A percentile compares a stretch with the other conserved stretches of the same genome.
These are phyloP conservation scores for Tulasnella sp. DNA, from an alignment of 768 basidiomycete species.

Conservation along the genomic window DNA sequence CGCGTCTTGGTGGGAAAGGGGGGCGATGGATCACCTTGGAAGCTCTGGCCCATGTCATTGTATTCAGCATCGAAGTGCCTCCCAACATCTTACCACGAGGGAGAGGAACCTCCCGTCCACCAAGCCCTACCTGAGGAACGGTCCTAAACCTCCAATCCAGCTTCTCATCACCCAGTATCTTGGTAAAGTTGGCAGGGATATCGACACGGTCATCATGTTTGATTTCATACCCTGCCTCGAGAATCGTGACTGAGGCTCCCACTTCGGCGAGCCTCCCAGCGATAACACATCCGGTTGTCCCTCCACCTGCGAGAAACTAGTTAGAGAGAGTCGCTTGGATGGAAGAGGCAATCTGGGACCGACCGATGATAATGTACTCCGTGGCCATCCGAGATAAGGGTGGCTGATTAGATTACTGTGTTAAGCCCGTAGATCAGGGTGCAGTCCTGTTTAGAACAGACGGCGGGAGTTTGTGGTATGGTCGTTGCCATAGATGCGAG, in stretches of 20 bases:
- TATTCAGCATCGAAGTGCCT: conserved; percentile 16
- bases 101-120: neutral
- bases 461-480: too few species aligned
- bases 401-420: too few species aligned
- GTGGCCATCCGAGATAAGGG: too few species aligned
- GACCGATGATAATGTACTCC: conserved; percentile 13
- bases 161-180: neutral
- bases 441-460: too few species aligned
- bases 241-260: conserved; percentile 1
- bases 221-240: conserved; percentile 8
- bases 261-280: conserved; percentile 7
- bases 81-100: conserved; percentile 17
- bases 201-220: conserved; percentile 9
- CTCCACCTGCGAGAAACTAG: conserved; percentile 3
- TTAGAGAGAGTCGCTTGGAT: neutral
- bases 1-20: too few species aligned
- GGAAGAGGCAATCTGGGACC: neutral
- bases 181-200: conserved; percentile 10
- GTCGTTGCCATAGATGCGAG: too few species aligned
- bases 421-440: too few species aligned
- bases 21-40: neutral
- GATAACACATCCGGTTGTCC: conserved; percentile 11
- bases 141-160: conserved; percentile 10
- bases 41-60: conserved; percentile 17
- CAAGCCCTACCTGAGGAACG: neutral